These are phyloP conservation scores for Cryptomeria japonica DNA, from an alignment of 75 land plant genomes.

Conservation along the genomic window DNA sequence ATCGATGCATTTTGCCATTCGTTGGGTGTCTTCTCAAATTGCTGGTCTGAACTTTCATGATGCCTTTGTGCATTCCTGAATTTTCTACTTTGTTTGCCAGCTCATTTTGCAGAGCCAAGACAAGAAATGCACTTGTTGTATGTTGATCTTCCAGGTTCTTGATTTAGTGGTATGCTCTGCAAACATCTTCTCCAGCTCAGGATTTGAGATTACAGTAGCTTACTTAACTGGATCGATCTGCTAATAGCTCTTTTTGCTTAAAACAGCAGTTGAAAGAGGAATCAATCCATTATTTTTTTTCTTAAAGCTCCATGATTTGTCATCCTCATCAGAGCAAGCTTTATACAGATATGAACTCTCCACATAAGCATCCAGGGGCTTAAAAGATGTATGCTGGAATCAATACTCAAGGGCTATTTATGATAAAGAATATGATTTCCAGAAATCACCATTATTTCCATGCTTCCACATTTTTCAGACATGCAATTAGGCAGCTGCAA, in stretches of 20 bases:
- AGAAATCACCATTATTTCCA: neutral
- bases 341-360: conserved; percentile 7
- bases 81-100: too few relatives aligned
- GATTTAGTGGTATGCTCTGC: conserved; percentile 36
- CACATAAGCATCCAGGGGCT: neutral
- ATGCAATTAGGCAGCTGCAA: too few relatives aligned
- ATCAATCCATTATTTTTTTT: neutral
- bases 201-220: conserved; percentile 32
- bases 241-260: neutral
- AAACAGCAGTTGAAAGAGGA: neutral
- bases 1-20: too few relatives aligned
- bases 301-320: neutral
- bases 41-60: too few relatives aligned
- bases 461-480: too few relatives aligned
- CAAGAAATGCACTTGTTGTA: conserved; percentile 32
- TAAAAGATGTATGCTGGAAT: neutral
- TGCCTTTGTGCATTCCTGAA: too few relatives aligned
- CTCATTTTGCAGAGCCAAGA: conserved; percentile 58
- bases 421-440: neutral
- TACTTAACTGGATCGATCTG: conserved; percentile 23
- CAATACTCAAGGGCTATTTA: neutral
- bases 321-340: conserved; percentile 2
- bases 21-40: too few relatives aligned
- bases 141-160: conserved; percentile 61
- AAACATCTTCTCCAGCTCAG: conserved; percentile 56